These are phyloP conservation scores for Suillus fuscotomentosus DNA, from an alignment of 768 basidiomycete genomes.

Conservation along the genomic window DNA sequence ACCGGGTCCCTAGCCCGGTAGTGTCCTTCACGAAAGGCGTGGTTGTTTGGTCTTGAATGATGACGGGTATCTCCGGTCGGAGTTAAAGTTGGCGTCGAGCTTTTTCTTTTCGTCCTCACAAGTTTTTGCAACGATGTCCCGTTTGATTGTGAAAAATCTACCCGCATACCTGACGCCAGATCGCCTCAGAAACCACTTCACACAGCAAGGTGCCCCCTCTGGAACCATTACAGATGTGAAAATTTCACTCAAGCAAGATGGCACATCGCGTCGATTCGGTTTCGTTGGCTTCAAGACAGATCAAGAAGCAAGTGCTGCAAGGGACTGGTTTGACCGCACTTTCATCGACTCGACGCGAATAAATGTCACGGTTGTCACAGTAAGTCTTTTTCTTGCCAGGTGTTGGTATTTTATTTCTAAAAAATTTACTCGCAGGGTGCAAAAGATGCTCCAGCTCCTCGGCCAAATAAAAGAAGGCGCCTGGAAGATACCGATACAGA, in stretches of 20 bases:
- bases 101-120: neutral
- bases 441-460: constrained; percentile 64
- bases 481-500: constrained; percentile 20
- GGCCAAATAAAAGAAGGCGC: constrained; percentile 70
- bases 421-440: constrained; percentile 46
- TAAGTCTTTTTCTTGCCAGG: constrained; percentile 34
- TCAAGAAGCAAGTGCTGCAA: constrained; percentile 69
- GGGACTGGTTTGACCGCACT: constrained; percentile 81
- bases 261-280: constrained; percentile 83
- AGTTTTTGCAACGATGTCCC: constrained; percentile 53
- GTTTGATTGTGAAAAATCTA: constrained; percentile 81
- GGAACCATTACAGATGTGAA: constrained; percentile 86
- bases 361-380: constrained; percentile 74
- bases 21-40: too few species aligned
- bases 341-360: constrained; percentile 82
- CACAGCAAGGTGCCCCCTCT: constrained; percentile 54
- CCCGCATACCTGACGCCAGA: constrained; percentile 66
- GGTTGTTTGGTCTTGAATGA: neutral
- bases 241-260: constrained; percentile 73
- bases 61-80: neutral
- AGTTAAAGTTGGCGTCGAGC: neutral
- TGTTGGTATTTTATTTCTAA: constrained; percentile 2
- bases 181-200: constrained; percentile 67
- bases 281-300: constrained; percentile 89
- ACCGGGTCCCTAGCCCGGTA: constrained; percentile 68